Evolutionary conservation across 345 rosid genomes (phyloP).

Genomic region (Camelina laxa): DNA sequence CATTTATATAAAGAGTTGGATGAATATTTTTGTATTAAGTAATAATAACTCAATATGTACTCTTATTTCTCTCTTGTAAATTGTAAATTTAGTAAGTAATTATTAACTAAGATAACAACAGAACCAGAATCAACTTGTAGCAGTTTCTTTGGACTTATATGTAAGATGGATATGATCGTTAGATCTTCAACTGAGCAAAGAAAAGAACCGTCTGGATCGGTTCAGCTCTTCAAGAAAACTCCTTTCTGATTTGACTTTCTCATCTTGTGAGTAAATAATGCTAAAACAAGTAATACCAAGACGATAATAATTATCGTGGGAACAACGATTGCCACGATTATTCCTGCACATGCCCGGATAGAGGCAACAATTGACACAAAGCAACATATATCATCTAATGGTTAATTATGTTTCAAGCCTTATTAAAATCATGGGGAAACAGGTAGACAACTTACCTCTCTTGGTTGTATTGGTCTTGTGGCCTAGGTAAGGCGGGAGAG

Average conservation of each 20-base stretch:
- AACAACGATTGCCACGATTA: not conserved
- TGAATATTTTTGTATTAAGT: too few relatives aligned
- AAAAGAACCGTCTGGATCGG: too few relatives aligned
- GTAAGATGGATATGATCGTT: too few relatives aligned
- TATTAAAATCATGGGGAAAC: not conserved
- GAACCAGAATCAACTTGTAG: too few relatives aligned
- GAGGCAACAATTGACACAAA: not conserved
- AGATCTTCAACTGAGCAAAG: too few relatives aligned
- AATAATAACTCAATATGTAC: too few relatives aligned
- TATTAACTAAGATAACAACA: too few relatives aligned
- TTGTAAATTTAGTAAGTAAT: too few relatives aligned
- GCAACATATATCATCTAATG: not conserved
- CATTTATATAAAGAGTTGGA: too few relatives aligned
- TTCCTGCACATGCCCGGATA: constrained; percentile 13
- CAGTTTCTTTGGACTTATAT: too few relatives aligned
- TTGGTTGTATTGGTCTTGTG: not conserved
- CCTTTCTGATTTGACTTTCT: not conserved
- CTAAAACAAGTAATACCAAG: constrained; percentile 13
- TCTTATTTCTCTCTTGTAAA: too few relatives aligned
- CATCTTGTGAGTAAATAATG: not conserved
- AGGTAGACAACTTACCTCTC: constrained; percentile 10
- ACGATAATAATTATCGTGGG: not conserved
- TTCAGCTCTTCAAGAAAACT: too few relatives aligned
- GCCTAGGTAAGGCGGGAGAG: not conserved
- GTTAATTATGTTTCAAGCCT: not conserved